phyloP scores from a whole-genome alignment of 371 early-diverging fungal species.

The Chytridiales sp. region DNA sequence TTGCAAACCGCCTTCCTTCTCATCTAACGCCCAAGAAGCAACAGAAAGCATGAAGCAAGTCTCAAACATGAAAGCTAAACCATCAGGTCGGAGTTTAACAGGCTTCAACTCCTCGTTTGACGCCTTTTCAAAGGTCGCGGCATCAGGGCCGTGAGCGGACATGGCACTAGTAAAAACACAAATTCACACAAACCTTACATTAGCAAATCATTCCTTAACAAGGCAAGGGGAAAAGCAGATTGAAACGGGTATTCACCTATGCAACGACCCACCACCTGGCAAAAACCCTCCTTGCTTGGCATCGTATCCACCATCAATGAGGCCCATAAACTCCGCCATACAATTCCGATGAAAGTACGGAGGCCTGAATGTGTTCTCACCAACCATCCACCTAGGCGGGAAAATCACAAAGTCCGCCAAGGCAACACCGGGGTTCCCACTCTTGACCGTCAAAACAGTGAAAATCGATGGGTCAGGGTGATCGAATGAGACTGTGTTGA shows the following conservation, averaged over 20 bases:
- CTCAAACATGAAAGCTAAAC: constrained; percentile 97
- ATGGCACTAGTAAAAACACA: constrained; percentile 68
- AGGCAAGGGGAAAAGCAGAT: too few species aligned
- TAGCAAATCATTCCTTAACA: too few species aligned
- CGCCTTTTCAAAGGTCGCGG: constrained; percentile 76
- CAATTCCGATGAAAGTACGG: constrained; percentile 96
- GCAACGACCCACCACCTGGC: constrained; percentile 87
- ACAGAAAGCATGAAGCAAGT: constrained; percentile 75
- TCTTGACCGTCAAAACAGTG: constrained; percentile 91
- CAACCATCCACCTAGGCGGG: constrained; percentile 95
- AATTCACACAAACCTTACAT: too few species aligned
- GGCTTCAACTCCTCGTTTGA: constrained; percentile 73
- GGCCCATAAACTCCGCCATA: constrained; percentile 94
- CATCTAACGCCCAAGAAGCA: constrained; percentile 81
- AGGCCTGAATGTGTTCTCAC: constrained; percentile 85
- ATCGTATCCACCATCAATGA: constrained; percentile 89
- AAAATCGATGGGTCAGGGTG: constrained; percentile 93
- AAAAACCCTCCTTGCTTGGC: constrained; percentile 86
- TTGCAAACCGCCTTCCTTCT: constrained; percentile 47
- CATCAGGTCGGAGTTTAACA: constrained; percentile 65
- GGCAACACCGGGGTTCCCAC: constrained; percentile 83
- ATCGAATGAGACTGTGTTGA: constrained; percentile 90
- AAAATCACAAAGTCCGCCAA: constrained; percentile 96
- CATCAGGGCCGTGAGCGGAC: constrained; percentile 95
- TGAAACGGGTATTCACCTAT: constrained; percentile 30